Percentiles rank a stretch among this genome's conserved stretches.
These are phyloP conservation scores for Nicotiana rustica DNA, from an alignment of 305 asterid species.

Conservation along the genomic window DNA sequence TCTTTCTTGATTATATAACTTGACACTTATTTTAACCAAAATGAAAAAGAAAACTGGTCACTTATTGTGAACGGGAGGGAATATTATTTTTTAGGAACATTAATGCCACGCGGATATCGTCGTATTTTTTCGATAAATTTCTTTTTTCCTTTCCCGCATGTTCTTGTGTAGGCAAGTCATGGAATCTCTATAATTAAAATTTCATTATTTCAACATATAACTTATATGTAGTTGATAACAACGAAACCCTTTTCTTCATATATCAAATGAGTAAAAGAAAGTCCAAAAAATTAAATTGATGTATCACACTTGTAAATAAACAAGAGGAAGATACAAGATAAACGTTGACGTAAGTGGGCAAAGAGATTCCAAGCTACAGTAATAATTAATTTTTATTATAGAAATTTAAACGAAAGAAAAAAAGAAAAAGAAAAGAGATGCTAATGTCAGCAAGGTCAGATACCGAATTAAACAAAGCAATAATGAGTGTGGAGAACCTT, in stretches of 20 bases:
- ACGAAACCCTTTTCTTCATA: neutral
- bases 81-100: too few relatives aligned
- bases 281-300: neutral
- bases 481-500: neutral
- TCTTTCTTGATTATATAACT: too few relatives aligned
- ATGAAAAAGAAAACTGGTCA: too few relatives aligned
- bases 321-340: neutral
- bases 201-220: neutral
- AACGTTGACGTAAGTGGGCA: slow-evolving; percentile 24
- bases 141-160: neutral
- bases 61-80: too few relatives aligned
- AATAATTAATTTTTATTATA: neutral
- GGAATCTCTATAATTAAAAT: neutral
- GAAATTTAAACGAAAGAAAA: neutral
- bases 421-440: slow-evolving; percentile 21
- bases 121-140: neutral
- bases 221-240: neutral
- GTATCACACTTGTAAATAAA: neutral
- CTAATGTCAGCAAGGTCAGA: neutral
- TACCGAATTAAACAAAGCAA: neutral
- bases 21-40: too few relatives aligned
- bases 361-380: slow-evolving; percentile 15
- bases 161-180: slow-evolving; percentile 2
- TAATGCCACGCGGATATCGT: neutral
- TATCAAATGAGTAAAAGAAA: neutral